phyloP scores from a whole-genome alignment of 2,329 filamentous ascomycete species.

The Keithomyces neogunnii region DNA sequence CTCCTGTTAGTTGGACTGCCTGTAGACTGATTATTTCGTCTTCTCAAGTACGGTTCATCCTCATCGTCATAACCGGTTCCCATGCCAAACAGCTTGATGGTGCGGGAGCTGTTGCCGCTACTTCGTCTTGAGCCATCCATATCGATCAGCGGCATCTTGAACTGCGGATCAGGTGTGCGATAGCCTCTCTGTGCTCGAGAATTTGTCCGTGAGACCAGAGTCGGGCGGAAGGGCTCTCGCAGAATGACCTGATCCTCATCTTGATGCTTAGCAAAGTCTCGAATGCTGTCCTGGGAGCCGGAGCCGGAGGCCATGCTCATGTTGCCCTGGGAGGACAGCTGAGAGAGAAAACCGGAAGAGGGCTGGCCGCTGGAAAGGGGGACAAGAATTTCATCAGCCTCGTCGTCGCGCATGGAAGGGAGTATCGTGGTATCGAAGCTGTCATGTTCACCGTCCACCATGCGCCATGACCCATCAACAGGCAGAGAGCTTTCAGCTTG shows the following conservation, averaged over 20 bases:
- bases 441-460: constrained; percentile 53
- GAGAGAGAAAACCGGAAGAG: constrained; percentile 34
- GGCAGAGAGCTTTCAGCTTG: constrained; percentile 22
- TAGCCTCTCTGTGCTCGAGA: constrained; percentile 15
- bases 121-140: constrained; percentile 28
- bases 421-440: constrained; percentile 50
- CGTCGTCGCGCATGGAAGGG: constrained; percentile 30
- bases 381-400: constrained; percentile 27
- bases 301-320: constrained; percentile 27
- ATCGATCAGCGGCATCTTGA: constrained; percentile 44
- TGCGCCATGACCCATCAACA: constrained; percentile 50
- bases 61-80: constrained; percentile 14
- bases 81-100: constrained; percentile 19
- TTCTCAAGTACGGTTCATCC: constrained; percentile 18
- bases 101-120: constrained; percentile 20
- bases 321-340: constrained; percentile 28
- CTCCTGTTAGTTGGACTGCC: constrained; percentile 18
- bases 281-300: constrained; percentile 47
- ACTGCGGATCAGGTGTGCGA: constrained; percentile 39
- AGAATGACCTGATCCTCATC: constrained; percentile 49
- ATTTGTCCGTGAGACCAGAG: constrained; percentile 33
- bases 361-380: constrained; percentile 29
- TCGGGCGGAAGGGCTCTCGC: constrained; percentile 46
- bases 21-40: constrained; percentile 11
- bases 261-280: constrained; percentile 42